A percentile compares a stretch with the other conserved stretches of the same genome.
Conservation (phyloP, 768 basidiomycete genomes). For the Auricularia heimuer region DNA sequence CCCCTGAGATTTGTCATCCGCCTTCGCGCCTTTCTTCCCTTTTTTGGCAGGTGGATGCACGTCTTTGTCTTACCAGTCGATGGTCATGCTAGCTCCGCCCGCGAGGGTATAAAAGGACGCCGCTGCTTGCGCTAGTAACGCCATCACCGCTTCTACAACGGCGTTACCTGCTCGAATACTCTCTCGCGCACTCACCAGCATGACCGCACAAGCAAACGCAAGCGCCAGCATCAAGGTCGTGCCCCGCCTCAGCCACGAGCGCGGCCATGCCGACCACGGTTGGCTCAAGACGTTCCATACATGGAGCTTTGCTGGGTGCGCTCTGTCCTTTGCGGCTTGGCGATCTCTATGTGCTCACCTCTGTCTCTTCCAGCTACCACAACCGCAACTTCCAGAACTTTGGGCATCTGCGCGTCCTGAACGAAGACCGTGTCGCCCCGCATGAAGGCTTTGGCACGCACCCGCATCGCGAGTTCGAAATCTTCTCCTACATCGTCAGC, state of each 20-base stretch:
- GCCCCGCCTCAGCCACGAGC: constrained; percentile 48
- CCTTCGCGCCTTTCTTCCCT: too few relatives aligned
- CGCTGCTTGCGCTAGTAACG: neutral
- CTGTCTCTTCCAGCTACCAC: constrained; percentile 40
- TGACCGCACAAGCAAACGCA: neutral
- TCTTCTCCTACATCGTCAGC: constrained; percentile 77
- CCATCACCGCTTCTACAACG: neutral
- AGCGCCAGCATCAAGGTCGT: constrained; percentile 25
- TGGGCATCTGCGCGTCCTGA: constrained; percentile 78
- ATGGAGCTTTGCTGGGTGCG: constrained; percentile 64
- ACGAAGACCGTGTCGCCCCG: constrained; percentile 80
- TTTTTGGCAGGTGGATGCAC: too few relatives aligned
- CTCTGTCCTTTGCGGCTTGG: constrained; percentile 3
- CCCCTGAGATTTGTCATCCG: too few relatives aligned
- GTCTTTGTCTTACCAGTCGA: too few relatives aligned
- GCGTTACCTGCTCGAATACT: neutral
- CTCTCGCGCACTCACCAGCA: neutral
- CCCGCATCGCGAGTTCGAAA: constrained; percentile 78
- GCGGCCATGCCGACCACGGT: constrained; percentile 68
- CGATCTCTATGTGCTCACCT: neutral
- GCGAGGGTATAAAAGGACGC: neutral
- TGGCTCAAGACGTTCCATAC: constrained; percentile 88
- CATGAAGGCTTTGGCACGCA: constrained; percentile 79
- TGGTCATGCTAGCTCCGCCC: too few relatives aligned
- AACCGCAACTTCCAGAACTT: constrained; percentile 48